Conservation (phyloP, 2,329 filamentous ascomycete species). For the Penicillium polonicum region DNA sequence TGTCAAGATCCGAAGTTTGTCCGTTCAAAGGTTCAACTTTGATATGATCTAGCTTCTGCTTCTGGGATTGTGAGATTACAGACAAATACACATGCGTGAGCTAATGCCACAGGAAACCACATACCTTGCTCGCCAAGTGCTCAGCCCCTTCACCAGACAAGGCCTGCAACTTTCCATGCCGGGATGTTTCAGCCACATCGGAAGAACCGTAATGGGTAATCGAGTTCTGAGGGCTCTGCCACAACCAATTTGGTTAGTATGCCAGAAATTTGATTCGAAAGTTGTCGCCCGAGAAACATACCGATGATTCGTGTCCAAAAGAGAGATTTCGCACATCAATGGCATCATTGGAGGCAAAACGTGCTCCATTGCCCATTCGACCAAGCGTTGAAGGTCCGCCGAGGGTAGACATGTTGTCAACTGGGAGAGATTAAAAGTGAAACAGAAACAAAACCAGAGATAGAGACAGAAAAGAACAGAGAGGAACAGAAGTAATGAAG, state of each 20-base stretch:
- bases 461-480: conserved; percentile 1
- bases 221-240: conserved; percentile 28
- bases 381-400: conserved; percentile 25
- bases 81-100: background rate
- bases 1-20: conserved; percentile 60
- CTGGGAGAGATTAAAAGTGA: conserved; percentile 1
- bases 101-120: conserved; percentile 8
- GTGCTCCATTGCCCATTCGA: conserved; percentile 25
- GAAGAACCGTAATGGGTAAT: conserved; percentile 27
- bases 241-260: conserved; percentile 2
- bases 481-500: conserved; percentile 9
- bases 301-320: conserved; percentile 28
- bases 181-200: conserved; percentile 36
- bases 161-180: conserved; percentile 35
- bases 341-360: conserved; percentile 21
- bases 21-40: conserved; percentile 29
- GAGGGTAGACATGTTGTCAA: conserved; percentile 31
- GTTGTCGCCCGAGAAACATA: conserved; percentile 17
- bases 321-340: conserved; percentile 17
- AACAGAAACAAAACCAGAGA: background rate
- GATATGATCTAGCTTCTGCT: conserved; percentile 48
- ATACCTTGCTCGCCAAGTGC: conserved; percentile 40
- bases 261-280: background rate
- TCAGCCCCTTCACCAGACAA: conserved; percentile 25
- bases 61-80: conserved; percentile 42